A percentile compares a stretch with the other conserved stretches of the same genome.
phyloP scores from a whole-genome alignment of 495 filamentous ascomycete species.

The Filosporella fistucella region DNA sequence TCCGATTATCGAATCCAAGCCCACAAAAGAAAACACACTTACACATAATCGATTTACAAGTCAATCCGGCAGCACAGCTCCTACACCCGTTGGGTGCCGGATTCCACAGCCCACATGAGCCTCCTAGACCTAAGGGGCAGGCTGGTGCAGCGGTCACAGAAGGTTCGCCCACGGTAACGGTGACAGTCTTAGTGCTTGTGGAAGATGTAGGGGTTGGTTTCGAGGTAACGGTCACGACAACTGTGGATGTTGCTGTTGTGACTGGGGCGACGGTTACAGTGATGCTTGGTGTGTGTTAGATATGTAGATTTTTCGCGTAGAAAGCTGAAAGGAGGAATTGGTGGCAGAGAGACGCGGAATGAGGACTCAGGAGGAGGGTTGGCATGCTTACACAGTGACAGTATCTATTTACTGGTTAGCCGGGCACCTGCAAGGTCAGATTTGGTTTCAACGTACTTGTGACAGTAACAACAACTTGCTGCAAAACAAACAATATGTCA shows the following conservation, averaged over 20 bases:
- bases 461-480: background rate
- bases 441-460: background rate
- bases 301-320: too few species aligned
- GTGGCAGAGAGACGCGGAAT: too few species aligned
- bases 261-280: background rate
- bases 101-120: background rate
- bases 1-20: too few species aligned
- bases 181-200: background rate
- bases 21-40: background rate
- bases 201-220: background rate
- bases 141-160: background rate
- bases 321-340: too few species aligned
- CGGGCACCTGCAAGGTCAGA: background rate
- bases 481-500: background rate
- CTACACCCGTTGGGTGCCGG: background rate
- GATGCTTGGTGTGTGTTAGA: too few species aligned
- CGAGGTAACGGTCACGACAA: background rate
- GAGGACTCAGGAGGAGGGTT: too few species aligned
- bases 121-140: background rate
- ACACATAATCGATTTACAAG: background rate
- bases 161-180: background rate
- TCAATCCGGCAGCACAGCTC: background rate
- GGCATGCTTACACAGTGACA: background rate
- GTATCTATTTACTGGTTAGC: background rate
- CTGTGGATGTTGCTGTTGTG: background rate